Percentiles rank a stretch among this genome's conserved stretches.
Evolutionary conservation across 2,329 filamentous ascomycete genomes (phyloP).

Genomic region (Colletotrichum caudatum): DNA sequence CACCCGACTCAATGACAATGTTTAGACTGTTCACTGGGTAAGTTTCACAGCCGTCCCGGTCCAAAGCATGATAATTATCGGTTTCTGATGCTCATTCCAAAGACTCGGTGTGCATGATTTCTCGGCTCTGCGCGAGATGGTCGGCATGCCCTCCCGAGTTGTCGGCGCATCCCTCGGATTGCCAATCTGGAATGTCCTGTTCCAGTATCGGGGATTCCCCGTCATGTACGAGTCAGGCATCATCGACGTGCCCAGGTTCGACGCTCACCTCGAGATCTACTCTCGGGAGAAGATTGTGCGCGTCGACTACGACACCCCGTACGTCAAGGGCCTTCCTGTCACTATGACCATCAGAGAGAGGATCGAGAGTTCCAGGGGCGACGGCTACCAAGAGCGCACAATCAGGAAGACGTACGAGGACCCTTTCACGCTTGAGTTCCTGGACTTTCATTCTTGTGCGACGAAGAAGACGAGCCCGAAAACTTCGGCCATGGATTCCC

Average conservation of each 20-base stretch:
- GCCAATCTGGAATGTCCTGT: constrained; percentile 54
- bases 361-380: constrained; percentile 45
- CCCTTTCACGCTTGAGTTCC: constrained; percentile 53
- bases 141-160: constrained; percentile 56
- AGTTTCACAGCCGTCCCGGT: not conserved
- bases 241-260: constrained; percentile 63
- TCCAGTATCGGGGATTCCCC: constrained; percentile 60
- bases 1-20: not conserved
- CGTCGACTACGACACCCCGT: constrained; percentile 68
- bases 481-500: constrained; percentile 46
- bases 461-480: constrained; percentile 44
- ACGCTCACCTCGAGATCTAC: constrained; percentile 65
- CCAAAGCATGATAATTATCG: not conserved
- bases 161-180: constrained; percentile 51
- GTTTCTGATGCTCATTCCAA: not conserved
- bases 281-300: constrained; percentile 64
- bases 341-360: constrained; percentile 60
- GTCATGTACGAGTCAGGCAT: constrained; percentile 69
- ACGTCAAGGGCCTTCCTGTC: constrained; percentile 65
- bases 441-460: constrained; percentile 48
- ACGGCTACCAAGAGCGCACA: constrained; percentile 52
- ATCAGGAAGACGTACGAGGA: constrained; percentile 60
- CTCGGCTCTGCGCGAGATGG: constrained; percentile 61
- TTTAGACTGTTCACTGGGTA: not conserved
- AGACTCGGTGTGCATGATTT: constrained; percentile 64